Base-by-base conservation (phyloP, 805 yeast genomes). In the Dipodascus albidus region DNA sequence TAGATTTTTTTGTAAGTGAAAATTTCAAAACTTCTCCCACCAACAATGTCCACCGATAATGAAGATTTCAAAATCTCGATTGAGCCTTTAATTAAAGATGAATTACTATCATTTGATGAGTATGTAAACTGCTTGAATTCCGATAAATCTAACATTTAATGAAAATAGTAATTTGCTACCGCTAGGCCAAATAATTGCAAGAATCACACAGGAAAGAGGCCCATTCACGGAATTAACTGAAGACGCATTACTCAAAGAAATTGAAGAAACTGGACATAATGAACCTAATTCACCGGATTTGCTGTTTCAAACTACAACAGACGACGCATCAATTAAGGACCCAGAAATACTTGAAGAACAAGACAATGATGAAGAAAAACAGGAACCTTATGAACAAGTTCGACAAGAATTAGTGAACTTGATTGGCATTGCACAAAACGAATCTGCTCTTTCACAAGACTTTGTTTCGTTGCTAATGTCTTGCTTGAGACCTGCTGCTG, bases 381-480 rank as follows among this genome's bases (percentile, higher is more conserved):
- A 38, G 15, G 44, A 38, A 14, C 9, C 44, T 3, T 38, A 38
- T 14, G 44, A 38, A n/a, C 44, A 38, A 17, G 44, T 38, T 38
- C 57, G 68, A 23, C 56, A 58, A 3, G 61, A 58, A 51, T 55
- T 63, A 48, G 57, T 59, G 42, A 56, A 56, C 23, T 59, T 55
- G 49, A 60, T 63, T 24, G 58, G 79, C 52, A 67, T 80, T 0
- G 96, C 98, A 1, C 72, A 87, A 59, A 93, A 91, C 64, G 97
- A 93, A 64, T 82, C 95, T 0, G 89, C 96, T 0, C 68, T 93
- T 41, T 83, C 96, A 1, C 71, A 90, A 54, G 99, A 91, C 64
- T 86, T 90, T 58, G 83, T 91, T 1, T 87, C 96, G 1, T 73
- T 91, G 56, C 70, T 93, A 54, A 76, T 91, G 47, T 85, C 96